These are phyloP conservation scores for Polygonum maritimum DNA, from an alignment of 148 eudicot genomes.

Conservation along the genomic window DNA sequence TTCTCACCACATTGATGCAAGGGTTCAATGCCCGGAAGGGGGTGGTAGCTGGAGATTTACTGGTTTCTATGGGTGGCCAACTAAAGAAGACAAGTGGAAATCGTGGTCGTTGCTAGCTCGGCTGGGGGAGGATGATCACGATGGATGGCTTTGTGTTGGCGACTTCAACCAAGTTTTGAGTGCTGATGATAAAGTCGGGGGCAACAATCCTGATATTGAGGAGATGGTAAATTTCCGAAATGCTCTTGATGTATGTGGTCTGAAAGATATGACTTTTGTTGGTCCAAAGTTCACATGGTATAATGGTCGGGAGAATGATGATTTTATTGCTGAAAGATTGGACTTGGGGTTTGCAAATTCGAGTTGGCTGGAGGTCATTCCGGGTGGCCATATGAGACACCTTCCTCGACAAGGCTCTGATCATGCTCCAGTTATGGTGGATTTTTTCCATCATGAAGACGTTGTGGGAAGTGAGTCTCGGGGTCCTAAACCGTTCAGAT, in stretches of 20 bases:
- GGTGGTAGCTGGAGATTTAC: neutral
- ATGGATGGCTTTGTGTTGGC: neutral
- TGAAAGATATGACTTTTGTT: neutral
- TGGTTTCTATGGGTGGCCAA: neutral
- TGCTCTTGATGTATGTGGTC: neutral
- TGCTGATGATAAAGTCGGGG: neutral
- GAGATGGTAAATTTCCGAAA: neutral
- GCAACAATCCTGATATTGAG: neutral
- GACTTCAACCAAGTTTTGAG: neutral
- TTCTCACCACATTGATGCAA: neutral
- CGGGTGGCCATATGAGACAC: neutral
- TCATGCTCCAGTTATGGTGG: neutral
- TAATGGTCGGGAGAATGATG: neutral
- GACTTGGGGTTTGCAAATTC: neutral
- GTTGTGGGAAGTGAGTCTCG: rapidly evolving
- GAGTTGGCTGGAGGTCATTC: too few relatives aligned
- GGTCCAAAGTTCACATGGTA: neutral
- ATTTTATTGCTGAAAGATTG: neutral
- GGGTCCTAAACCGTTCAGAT: neutral
- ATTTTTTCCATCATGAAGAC: neutral
- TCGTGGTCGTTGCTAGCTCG: neutral
- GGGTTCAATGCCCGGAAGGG: rapidly evolving
- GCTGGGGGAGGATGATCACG: neutral
- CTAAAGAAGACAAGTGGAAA: neutral
- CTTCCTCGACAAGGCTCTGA: neutral